A percentile compares a stretch with the other conserved stretches of the same genome.
phyloP scores from a whole-genome alignment of 345 rosid genomes.

The Mangifera indica region DNA sequence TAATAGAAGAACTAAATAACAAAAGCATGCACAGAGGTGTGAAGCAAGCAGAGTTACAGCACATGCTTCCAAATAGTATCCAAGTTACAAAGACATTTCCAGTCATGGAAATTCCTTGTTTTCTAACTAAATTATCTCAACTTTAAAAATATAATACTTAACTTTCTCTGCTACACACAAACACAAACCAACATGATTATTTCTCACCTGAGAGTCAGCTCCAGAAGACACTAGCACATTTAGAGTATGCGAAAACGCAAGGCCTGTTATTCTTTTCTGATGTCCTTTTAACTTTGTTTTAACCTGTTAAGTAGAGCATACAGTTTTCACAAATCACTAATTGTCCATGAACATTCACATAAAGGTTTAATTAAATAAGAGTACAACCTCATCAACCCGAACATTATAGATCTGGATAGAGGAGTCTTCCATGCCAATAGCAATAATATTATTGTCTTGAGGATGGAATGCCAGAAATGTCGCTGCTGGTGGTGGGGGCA shows the following conservation, averaged over 20 bases:
- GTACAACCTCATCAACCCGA: conserved; percentile 59
- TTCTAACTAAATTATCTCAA: background rate
- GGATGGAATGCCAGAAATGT: conserved; percentile 85
- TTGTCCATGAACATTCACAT: conserved; percentile 11
- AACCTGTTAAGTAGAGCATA: conserved; percentile 41
- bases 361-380: conserved; percentile 14
- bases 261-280: conserved; percentile 85
- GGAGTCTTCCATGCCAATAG: conserved; percentile 87
- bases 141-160: background rate
- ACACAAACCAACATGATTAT: background rate
- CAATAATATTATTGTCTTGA: conserved; percentile 64
- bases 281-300: conserved; percentile 73
- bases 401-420: conserved; percentile 68
- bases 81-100: conserved; percentile 13
- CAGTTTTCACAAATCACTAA: conserved; percentile 3
- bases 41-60: background rate
- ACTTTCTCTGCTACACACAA: conserved; percentile 7
- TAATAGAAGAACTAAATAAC: conserved; percentile 6
- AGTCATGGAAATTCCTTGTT: background rate
- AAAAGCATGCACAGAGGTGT: conserved; percentile 1
- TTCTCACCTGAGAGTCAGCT: conserved; percentile 74
- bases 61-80: background rate
- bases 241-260: conserved; percentile 68
- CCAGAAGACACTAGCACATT: conserved; percentile 88
- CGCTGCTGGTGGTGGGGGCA: conserved; percentile 82